Evolutionary conservation across 2,329 filamentous ascomycete species (phyloP).

Genomic region (Verticillium dahliae): DNA sequence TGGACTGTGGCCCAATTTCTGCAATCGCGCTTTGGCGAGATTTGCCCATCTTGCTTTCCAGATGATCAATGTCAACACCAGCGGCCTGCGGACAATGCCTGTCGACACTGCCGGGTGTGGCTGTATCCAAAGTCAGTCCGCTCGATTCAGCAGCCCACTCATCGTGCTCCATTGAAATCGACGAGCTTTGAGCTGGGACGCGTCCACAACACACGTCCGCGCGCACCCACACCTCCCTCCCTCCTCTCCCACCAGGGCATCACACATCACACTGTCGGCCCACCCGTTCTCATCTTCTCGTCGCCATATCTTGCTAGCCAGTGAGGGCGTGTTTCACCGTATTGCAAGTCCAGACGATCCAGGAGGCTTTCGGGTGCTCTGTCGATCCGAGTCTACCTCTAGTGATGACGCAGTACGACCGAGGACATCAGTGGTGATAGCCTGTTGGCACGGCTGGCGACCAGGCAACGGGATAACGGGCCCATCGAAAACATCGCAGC

Average conservation of each 20-base stretch:
- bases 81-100: neutral
- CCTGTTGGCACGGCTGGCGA: neutral
- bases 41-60: slow-evolving; percentile 18
- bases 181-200: neutral
- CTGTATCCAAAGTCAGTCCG: neutral
- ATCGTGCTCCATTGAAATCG: neutral
- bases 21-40: slow-evolving; percentile 21
- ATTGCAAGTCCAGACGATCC: neutral
- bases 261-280: neutral
- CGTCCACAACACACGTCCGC: neutral
- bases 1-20: slow-evolving; percentile 4
- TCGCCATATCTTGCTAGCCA: neutral
- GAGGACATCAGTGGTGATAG: neutral
- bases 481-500: neutral
- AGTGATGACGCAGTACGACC: neutral
- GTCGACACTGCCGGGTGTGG: neutral
- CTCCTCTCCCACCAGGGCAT: neutral
- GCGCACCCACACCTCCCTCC: neutral
- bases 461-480: neutral
- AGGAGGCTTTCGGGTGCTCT: neutral
- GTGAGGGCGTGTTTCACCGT: neutral
- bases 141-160: slow-evolving; percentile 1
- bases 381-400: neutral
- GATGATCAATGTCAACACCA: neutral
- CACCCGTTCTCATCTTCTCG: neutral